Evolutionary conservation across 2,329 filamentous ascomycete species (phyloP).

Genomic region (Fusarium tanahbumbuense): DNA sequence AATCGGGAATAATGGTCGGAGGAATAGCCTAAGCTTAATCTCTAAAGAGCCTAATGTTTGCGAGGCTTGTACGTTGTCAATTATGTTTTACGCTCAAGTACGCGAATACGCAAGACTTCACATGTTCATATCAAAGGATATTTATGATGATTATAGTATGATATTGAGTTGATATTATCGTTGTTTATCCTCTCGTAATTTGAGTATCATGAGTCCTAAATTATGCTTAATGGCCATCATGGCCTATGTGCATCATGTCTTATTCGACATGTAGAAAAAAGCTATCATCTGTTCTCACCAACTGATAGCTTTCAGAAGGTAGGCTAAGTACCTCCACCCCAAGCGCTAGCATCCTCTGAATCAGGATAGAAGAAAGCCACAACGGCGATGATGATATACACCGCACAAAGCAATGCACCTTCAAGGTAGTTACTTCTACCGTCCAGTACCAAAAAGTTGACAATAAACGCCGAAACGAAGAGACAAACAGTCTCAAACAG

Average conservation of each 20-base stretch:
- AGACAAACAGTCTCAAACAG: conserved; percentile 89
- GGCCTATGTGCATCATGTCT: neutral
- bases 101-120: neutral
- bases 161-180: neutral
- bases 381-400: conserved; percentile 75
- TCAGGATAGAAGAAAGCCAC: conserved; percentile 75
- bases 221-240: neutral
- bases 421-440: conserved; percentile 89
- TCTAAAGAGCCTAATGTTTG: neutral
- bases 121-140: neutral
- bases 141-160: neutral
- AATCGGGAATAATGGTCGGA: neutral
- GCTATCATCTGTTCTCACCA: conserved; percentile 16
- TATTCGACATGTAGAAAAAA: neutral
- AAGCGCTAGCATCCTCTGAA: conserved; percentile 59
- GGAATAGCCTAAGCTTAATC: neutral
- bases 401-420: conserved; percentile 74
- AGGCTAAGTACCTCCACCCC: conserved; percentile 43
- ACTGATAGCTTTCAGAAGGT: neutral
- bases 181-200: neutral
- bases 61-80: neutral
- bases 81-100: neutral
- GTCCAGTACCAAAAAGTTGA: conserved; percentile 88
- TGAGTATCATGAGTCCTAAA: neutral
- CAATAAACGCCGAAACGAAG: conserved; percentile 85